phyloP scores from a whole-genome alignment of 495 filamentous ascomycete species.

The Penicillium salamii region DNA sequence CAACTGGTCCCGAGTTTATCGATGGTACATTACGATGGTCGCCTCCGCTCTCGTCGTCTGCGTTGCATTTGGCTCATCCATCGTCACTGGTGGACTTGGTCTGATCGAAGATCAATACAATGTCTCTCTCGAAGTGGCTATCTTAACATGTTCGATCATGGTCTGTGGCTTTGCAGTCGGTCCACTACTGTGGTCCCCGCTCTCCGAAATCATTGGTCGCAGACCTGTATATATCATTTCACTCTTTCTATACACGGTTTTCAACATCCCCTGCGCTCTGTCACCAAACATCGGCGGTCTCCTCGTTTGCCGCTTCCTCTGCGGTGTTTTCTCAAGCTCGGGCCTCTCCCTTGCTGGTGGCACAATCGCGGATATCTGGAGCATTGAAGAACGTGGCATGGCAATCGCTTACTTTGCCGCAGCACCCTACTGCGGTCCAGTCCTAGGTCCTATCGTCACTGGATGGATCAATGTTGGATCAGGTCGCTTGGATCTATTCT shows the following conservation, averaged over 20 bases:
- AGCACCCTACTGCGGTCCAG: conserved; percentile 53
- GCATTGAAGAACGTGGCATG: conserved; percentile 54
- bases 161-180: conserved; percentile 47
- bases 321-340: conserved; percentile 57
- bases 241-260: conserved; percentile 49
- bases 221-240: conserved; percentile 53
- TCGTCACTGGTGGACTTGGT: conserved; percentile 62
- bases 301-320: conserved; percentile 56
- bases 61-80: conserved; percentile 52
- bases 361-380: conserved; percentile 60
- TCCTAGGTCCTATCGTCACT: conserved; percentile 57
- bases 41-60: conserved; percentile 53
- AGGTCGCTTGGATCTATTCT: conserved; percentile 58
- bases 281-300: conserved; percentile 54
- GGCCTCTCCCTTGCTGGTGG: conserved; percentile 62
- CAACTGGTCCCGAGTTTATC: conserved; percentile 49
- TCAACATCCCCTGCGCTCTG: conserved; percentile 57
- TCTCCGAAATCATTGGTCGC: conserved; percentile 77
- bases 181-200: conserved; percentile 57
- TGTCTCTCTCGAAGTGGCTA: conserved; percentile 60
- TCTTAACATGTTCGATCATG: conserved; percentile 49
- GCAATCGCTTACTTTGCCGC: conserved; percentile 59
- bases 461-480: conserved; percentile 52
- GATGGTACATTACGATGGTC: conserved; percentile 59
- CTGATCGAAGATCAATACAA: conserved; percentile 57